These are phyloP conservation scores for Spizellomyces punctatus DNA, from an alignment of 192 early-diverging fungal species.

Conservation along the genomic window DNA sequence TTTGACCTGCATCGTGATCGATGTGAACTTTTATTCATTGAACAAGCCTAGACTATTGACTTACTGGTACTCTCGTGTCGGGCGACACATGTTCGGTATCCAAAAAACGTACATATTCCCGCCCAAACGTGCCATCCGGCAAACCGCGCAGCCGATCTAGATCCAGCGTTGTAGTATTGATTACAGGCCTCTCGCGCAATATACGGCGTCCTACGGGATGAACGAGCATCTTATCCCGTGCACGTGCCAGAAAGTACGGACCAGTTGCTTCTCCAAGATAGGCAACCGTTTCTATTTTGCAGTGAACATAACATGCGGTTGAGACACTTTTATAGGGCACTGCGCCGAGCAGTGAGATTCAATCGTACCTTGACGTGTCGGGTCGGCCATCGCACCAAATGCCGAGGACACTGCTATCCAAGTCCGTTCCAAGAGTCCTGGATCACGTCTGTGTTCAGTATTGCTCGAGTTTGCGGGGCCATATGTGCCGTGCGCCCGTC, in stretches of 20 bases:
- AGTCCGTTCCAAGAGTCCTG: constrained; percentile 29
- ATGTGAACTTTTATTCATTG: not conserved
- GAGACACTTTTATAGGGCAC: not conserved
- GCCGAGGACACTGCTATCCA: constrained; percentile 74
- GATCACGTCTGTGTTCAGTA: not conserved
- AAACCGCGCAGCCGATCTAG: constrained; percentile 64
- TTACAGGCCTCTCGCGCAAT: constrained; percentile 76
- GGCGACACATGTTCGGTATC: constrained; percentile 78
- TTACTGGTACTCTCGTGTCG: constrained; percentile 74
- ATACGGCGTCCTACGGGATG: constrained; percentile 79
- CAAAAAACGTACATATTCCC: constrained; percentile 81
- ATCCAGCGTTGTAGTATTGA: constrained; percentile 71
- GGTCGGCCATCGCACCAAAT: constrained; percentile 74
- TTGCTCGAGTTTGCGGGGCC: too few relatives aligned
- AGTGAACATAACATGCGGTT: not conserved
- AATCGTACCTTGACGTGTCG: constrained; percentile 55
- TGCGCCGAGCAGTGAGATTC: not conserved
- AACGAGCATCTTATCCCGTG: constrained; percentile 80
- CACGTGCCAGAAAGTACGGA: constrained; percentile 60
- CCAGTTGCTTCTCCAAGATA: constrained; percentile 89
- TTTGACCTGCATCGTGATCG: constrained; percentile 58
- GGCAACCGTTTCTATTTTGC: constrained; percentile 76
- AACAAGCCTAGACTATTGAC: not conserved
- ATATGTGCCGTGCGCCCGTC: too few relatives aligned
- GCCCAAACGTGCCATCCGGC: constrained; percentile 79